Conservation (phyloP, 495 filamentous ascomycete genomes). For the Aspergillus coremiiformis region DNA sequence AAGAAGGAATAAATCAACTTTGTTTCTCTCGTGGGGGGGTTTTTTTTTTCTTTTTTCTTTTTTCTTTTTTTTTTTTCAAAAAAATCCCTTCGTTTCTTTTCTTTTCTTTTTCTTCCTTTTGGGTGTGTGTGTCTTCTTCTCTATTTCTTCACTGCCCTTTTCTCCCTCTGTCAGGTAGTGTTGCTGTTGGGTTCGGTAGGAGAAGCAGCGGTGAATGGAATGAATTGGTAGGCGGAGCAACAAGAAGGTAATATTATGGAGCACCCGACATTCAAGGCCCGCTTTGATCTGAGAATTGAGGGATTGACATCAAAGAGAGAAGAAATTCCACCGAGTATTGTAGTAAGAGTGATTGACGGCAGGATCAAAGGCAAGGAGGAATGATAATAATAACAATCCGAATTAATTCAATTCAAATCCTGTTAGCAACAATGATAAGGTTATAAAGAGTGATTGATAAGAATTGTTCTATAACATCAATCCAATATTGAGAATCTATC, state of each 20-base stretch:
- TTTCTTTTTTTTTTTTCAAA: neutral
- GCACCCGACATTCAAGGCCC: neutral
- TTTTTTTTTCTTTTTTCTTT: neutral
- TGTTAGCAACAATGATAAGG: too few relatives aligned
- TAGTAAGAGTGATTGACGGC: neutral
- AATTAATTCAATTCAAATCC: neutral
- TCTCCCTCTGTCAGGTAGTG: neutral
- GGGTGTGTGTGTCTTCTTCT: neutral
- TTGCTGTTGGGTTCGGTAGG: neutral
- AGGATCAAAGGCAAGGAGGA: neutral
- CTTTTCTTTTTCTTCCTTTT: neutral
- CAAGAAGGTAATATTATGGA: constrained; percentile 5
- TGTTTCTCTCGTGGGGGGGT: neutral
- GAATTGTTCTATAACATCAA: neutral
- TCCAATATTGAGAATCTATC: neutral
- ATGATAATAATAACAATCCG: neutral
- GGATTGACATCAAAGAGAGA: neutral
- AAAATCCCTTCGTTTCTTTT: neutral
- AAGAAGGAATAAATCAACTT: neutral
- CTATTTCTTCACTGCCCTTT: neutral
- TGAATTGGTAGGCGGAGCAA: constrained; percentile 2
- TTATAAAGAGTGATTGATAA: neutral
- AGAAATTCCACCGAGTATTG: neutral
- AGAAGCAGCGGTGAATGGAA: constrained; percentile 11
- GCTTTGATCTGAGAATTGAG: neutral